Percentiles rank a stretch among this genome's conserved stretches.
Evolutionary conservation across 139 green algal genomes (phyloP).

Genomic region (Zygnema circumcarinatum): DNA sequence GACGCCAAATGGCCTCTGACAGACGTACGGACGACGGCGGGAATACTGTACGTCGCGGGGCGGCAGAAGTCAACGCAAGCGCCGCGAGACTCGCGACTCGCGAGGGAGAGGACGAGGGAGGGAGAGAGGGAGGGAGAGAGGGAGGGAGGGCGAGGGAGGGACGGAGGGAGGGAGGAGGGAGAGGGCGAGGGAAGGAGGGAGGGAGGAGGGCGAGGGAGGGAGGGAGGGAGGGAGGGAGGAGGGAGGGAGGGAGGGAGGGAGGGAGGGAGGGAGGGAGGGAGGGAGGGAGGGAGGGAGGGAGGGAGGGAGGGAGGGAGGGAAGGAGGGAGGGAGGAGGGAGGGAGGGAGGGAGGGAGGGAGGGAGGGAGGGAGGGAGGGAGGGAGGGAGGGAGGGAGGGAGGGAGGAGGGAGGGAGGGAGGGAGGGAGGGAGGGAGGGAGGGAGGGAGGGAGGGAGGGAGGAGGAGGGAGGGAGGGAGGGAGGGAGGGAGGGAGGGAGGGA

Average conservation of each 20-base stretch:
- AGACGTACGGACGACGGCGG: too few relatives aligned
- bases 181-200: neutral
- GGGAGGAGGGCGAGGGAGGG: neutral
- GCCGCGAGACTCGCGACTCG: neutral
- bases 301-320: neutral
- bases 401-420: slow-evolving; percentile 9
- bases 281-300: neutral
- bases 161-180: neutral
- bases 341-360: neutral
- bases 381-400: neutral
- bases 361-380: neutral
- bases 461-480: neutral
- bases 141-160: neutral
- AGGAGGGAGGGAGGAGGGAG: neutral
- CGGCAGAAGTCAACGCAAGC: neutral
- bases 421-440: neutral
- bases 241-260: neutral
- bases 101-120: neutral
- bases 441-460: slow-evolving; percentile 1
- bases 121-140: neutral
- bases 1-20: too few relatives aligned
- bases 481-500: too few relatives aligned
- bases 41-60: too few relatives aligned
- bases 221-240: neutral
- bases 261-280: neutral